phyloP scores from a whole-genome alignment of 2,329 filamentous ascomycete species.

The Fusarium incarnatum region DNA sequence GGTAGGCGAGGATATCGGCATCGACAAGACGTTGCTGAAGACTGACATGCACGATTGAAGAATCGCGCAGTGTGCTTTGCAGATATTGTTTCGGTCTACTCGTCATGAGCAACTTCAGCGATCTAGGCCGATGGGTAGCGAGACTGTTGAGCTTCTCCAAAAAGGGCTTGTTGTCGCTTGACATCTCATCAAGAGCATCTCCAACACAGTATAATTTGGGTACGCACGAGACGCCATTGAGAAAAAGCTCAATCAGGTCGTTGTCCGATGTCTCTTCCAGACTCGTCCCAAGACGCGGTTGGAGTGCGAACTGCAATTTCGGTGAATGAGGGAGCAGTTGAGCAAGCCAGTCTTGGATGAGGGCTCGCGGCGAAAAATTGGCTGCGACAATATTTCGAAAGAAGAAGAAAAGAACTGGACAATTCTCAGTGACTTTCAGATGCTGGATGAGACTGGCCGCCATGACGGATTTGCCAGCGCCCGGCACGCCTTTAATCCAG shows the following conservation, averaged over 20 bases:
- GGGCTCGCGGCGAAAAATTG: constrained; percentile 39
- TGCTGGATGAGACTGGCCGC: constrained; percentile 42
- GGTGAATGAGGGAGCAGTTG: constrained; percentile 38
- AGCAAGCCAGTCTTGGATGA: constrained; percentile 43
- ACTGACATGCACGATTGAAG: constrained; percentile 40
- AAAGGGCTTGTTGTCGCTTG: constrained; percentile 28
- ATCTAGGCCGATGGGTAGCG: constrained; percentile 31
- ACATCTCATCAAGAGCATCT: constrained; percentile 44
- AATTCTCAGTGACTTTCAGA: constrained; percentile 29
- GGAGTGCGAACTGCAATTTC: constrained; percentile 37
- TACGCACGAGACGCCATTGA: constrained; percentile 28
- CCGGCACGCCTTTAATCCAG: constrained; percentile 46
- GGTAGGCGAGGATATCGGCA: constrained; percentile 34
- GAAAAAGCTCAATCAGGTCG: constrained; percentile 38
- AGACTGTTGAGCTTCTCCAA: constrained; percentile 37
- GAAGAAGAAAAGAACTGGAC: constrained; percentile 41
- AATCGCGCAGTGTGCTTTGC: constrained; percentile 33
- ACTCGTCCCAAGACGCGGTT: constrained; percentile 18
- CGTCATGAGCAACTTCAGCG: constrained; percentile 40
- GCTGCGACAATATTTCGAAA: constrained; percentile 41
- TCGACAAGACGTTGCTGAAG: constrained; percentile 39
- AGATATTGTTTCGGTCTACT: constrained; percentile 38
- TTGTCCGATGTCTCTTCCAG: constrained; percentile 37
- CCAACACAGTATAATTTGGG: constrained; percentile 40
- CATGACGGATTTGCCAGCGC: constrained; percentile 45